Base-by-base conservation (phyloP, 345 rosid genomes). In the Salix caprea region DNA sequence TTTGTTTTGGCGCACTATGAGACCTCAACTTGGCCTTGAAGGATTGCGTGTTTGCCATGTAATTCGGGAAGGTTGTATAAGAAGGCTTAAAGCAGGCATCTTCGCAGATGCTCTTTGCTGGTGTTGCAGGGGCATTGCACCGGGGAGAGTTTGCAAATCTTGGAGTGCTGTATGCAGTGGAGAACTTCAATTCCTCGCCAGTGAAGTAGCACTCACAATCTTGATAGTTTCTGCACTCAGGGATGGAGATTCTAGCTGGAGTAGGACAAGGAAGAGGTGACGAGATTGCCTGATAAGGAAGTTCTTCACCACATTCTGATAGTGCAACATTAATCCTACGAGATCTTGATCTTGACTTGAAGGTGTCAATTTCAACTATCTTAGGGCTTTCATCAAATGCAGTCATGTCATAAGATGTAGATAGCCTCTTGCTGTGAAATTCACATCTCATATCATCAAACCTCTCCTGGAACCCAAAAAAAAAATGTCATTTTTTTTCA, bases 21-120 rank as follows among this genome's bases (percentile, higher is more conserved):
- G 97, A 92, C 86, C 98, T 87, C 82, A 86, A 82, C 69, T 93
- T 93, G 0, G 97, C 97, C 75, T 80, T 86, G 77, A 88, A 96
- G 7, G 97, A 92, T 71, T 91, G 83, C 16, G 99, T 96, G 74
- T 83, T 91, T 0, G 97, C 92, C 98, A 96, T 93, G 73, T 93
- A 96, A 67, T 85, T 93, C 0, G 94, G 99, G 84, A 67, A 82
- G 80, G 83, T 85, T 37, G 79, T 80, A 67, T 75, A 79, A 24
- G 83, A 79, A 24, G 83, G 89, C 78, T 90, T 76, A 61, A 84
- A 89, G 66, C 77, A 87, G 81, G 80, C 77, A 54, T 91, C 93
- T 28, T 86, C 90, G 30, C 90, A 90, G 0, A 85, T 86, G 72
- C 98, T 96, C 81, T 87, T 87, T 0, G 94, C 88, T 1, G 95